A percentile compares a stretch with the other conserved stretches of the same genome.
Evolutionary conservation across 306 rosid species (phyloP).

Genomic region (Inga oerstediana): DNA sequence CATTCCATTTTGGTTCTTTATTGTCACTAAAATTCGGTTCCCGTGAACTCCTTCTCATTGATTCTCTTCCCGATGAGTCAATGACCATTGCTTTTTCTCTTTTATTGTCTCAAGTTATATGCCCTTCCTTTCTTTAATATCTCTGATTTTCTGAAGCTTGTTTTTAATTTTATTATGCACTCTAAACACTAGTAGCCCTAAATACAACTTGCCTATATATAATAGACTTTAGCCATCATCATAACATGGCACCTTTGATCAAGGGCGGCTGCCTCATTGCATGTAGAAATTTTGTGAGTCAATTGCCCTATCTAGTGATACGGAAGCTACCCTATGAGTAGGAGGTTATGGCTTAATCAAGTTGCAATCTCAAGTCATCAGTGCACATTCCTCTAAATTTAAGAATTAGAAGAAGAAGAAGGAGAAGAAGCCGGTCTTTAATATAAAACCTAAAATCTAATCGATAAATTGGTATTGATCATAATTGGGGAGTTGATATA

Average conservation of each 20-base stretch:
- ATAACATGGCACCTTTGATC: neutral
- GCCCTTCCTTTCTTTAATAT: neutral
- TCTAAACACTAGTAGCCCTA: too few relatives aligned
- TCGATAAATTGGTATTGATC: too few relatives aligned
- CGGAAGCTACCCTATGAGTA: too few relatives aligned
- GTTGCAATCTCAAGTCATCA: too few relatives aligned
- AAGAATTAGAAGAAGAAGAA: too few relatives aligned
- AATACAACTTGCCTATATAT: too few relatives aligned
- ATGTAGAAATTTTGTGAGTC: neutral
- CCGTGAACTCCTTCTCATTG: conserved; percentile 25
- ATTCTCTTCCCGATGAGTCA: neutral
- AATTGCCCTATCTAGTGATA: too few relatives aligned
- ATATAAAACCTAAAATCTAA: too few relatives aligned
- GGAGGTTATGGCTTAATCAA: too few relatives aligned
- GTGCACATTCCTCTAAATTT: too few relatives aligned
- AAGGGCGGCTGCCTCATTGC: neutral
- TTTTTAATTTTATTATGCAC: neutral
- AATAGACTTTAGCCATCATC: neutral
- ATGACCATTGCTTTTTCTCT: conserved; percentile 6
- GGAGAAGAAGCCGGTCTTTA: too few relatives aligned
- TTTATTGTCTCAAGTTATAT: neutral
- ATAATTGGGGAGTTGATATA: too few relatives aligned
- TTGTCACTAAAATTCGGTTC: conserved; percentile 36
- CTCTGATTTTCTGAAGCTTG: neutral
- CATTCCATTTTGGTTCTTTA: neutral